phyloP scores from a whole-genome alignment of 495 filamentous ascomycete genomes.

The Tricharina praecox region DNA sequence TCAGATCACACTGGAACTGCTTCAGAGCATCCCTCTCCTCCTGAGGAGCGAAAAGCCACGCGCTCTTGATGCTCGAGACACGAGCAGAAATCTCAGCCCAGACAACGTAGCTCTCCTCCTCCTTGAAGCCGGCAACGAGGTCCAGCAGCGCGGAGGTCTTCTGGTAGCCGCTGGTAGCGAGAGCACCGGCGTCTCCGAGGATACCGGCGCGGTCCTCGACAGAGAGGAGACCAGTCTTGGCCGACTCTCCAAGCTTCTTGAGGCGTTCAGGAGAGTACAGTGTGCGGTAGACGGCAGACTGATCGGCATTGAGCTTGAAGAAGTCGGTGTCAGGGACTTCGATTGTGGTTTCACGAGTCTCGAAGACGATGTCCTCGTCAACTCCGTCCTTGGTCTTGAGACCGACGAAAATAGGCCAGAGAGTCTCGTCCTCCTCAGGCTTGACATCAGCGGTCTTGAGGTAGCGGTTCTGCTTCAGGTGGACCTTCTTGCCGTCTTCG shows the following conservation, averaged over 20 bases:
- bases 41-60: slow-evolving; percentile 78
- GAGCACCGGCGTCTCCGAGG: slow-evolving; percentile 84
- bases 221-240: slow-evolving; percentile 69
- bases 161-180: slow-evolving; percentile 81
- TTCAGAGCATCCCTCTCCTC: slow-evolving; percentile 57
- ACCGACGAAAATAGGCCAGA: slow-evolving; percentile 56
- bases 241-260: slow-evolving; percentile 59
- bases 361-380: slow-evolving; percentile 45
- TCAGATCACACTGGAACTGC: slow-evolving; percentile 60
- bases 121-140: slow-evolving; percentile 66
- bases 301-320: slow-evolving; percentile 66
- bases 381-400: slow-evolving; percentile 50
- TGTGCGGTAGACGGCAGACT: slow-evolving; percentile 57
- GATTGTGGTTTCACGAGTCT: slow-evolving; percentile 58
- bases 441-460: slow-evolving; percentile 62
- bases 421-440: slow-evolving; percentile 62
- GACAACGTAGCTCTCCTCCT: slow-evolving; percentile 76
- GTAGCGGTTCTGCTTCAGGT: slow-evolving; percentile 60
- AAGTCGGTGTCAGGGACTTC: slow-evolving; percentile 47
- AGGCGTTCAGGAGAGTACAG: slow-evolving; percentile 51
- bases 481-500: slow-evolving; percentile 39
- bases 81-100: slow-evolving; percentile 81
- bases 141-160: slow-evolving; percentile 78
- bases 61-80: slow-evolving; percentile 53
- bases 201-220: slow-evolving; percentile 89